Evolutionary conservation across 805 yeast genomes (phyloP).

Genomic region (Wickerhamomyces mucosus): DNA sequence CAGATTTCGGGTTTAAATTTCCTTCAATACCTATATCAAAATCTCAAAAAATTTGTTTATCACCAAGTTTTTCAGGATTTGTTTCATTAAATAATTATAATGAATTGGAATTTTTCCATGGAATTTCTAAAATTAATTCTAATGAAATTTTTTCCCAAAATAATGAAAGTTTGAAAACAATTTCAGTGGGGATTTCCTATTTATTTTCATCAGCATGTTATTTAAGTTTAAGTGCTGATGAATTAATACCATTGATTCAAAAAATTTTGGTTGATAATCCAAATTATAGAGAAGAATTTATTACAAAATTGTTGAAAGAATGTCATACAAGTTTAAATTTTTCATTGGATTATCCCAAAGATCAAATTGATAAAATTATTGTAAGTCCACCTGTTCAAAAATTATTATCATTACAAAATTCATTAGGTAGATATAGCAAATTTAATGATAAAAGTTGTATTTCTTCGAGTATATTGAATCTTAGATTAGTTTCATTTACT

Average conservation of each 20-base stretch:
- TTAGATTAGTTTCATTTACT: constrained; percentile 65
- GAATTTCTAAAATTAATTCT: not conserved
- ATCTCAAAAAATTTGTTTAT: constrained; percentile 29
- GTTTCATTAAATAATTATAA: constrained; percentile 20
- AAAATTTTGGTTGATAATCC: constrained; percentile 28
- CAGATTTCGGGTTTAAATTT: constrained; percentile 47
- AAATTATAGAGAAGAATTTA: constrained; percentile 24
- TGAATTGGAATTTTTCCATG: constrained; percentile 6
- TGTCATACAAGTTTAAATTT: constrained; percentile 70
- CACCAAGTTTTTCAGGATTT: constrained; percentile 42
- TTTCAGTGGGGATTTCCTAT: constrained; percentile 54
- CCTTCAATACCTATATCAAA: constrained; percentile 21
- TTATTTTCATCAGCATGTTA: constrained; percentile 66
- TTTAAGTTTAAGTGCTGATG: constrained; percentile 59
- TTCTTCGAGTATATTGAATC: constrained; percentile 50
- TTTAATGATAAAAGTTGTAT: constrained; percentile 13
- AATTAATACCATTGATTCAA: constrained; percentile 49
- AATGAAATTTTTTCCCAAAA: constrained; percentile 2
- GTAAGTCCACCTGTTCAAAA: constrained; percentile 74
- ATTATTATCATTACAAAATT: constrained; percentile 57
- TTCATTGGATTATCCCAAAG: constrained; percentile 59
- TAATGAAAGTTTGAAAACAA: constrained; percentile 15
- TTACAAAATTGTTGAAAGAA: constrained; percentile 44
- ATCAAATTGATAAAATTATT: constrained; percentile 65
- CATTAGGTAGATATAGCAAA: constrained; percentile 39